Evolutionary conservation across 768 basidiomycete species (phyloP).

Genomic region (Coprinopsis marcescibilis): DNA sequence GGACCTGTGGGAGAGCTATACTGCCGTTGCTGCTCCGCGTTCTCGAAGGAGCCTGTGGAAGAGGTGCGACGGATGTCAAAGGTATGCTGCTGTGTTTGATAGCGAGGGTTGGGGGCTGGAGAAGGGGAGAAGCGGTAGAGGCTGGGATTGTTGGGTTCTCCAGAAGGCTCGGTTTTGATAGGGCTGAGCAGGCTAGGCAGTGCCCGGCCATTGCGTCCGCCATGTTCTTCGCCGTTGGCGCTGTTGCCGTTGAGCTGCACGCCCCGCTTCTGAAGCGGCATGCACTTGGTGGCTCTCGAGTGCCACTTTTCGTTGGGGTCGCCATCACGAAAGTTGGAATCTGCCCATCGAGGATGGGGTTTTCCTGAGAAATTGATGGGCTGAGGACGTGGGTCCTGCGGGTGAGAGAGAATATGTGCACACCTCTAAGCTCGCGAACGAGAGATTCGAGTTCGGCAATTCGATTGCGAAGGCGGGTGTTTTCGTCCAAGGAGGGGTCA

Average conservation of each 20-base stretch:
- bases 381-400: neutral
- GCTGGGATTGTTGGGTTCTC: conserved; percentile 41
- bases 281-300: conserved; percentile 71
- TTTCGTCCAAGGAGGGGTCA: conserved; percentile 84
- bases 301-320: conserved; percentile 85
- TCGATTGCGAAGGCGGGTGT: conserved; percentile 75
- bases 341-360: conserved; percentile 84
- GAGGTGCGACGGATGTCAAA: conserved; percentile 36
- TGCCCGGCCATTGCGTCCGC: conserved; percentile 12
- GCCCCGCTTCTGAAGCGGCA: conserved; percentile 30
- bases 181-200: conserved; percentile 46
- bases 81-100: conserved; percentile 48
- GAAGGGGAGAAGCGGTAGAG: conserved; percentile 71
- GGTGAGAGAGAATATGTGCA: conserved; percentile 10
- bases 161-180: conserved; percentile 60
- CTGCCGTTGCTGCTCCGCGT: conserved; percentile 22
- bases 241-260: conserved; percentile 7
- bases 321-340: conserved; percentile 70
- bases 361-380: conserved; percentile 51
- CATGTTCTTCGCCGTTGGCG: no score
- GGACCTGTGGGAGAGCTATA: conserved; percentile 22
- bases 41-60: conserved; percentile 31
- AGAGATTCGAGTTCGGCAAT: conserved; percentile 92
- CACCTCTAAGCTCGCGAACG: conserved; percentile 82
- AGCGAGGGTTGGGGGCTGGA: conserved; percentile 35